phyloP scores from a whole-genome alignment of 2,329 filamentous ascomycete genomes.

The Ceratocystis destructans region DNA sequence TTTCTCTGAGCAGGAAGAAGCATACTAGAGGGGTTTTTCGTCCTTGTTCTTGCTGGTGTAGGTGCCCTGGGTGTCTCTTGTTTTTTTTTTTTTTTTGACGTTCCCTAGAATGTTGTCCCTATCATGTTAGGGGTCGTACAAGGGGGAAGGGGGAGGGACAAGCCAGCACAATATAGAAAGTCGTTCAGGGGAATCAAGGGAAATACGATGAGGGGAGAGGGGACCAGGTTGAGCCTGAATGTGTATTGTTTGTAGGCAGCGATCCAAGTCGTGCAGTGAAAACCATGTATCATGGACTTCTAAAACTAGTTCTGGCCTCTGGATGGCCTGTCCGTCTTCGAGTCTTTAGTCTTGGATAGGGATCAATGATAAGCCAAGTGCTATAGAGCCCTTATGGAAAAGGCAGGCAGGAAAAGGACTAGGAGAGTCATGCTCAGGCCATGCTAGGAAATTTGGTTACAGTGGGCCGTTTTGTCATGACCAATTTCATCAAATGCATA shows the following conservation, averaged over 20 bases:
- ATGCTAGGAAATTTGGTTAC: neutral
- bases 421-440: neutral
- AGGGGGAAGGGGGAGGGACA: neutral
- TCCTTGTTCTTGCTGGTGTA: no score
- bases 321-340: neutral
- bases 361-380: neutral
- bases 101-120: neutral
- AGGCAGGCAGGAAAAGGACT: no score
- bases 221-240: neutral
- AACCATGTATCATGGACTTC: neutral
- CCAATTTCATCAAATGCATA: conserved; percentile 3
- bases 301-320: neutral
- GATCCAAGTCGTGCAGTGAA: neutral
- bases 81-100: neutral
- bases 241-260: neutral
- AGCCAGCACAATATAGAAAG: neutral
- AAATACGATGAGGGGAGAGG: neutral
- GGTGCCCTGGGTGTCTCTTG: neutral
- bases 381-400: neutral
- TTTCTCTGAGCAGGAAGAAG: no score
- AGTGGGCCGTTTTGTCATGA: conserved; percentile 8
- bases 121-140: neutral
- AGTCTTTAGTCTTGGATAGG: neutral
- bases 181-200: neutral
- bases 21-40: no score